Evolutionary conservation across 257 asterid species (phyloP), one percentile per base, ranked within the genome.

Genomic region (Lithospermum erythrorhizon): DNA sequence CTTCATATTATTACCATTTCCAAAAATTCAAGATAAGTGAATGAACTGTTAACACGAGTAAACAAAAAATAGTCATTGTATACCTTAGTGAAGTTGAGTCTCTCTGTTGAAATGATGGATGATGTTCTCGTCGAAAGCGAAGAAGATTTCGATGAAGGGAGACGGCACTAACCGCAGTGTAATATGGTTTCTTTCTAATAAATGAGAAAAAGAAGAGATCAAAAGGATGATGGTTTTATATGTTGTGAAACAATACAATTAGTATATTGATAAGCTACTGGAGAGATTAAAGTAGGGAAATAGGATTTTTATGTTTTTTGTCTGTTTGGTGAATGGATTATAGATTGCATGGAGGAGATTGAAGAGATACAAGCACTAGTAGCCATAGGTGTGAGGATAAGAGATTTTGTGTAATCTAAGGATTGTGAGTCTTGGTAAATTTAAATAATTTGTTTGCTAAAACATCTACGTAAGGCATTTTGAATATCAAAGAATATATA

Each of bases 91-190:
- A 87, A 82, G 70, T 55, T 77, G 82, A 82, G 57, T 66, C 89
- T 86, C 27, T 91, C 96, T 0, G 87, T 58, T 7, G 87, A 72
- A 66, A 79, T 55, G 53, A 81, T 69, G 59, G 90, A 77, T 61
- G 83, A 72, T n/a, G n/a, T n/a, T 82, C 87, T 82, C 51, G 83
- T 6, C 15, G 82, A 6, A 57, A 86, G 83, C 65, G 89, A 75
- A 62, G 87, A 17, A 41, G 95, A 78, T 57, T 82, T 79, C 65
- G 98, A 62, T 47, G 98, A 79, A 49, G 96, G 86, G 62, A 88
- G 90, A 65, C 94, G 68, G 98, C 95, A 71, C 83, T 87, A 27
- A 88, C 87, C 65, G 96, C 88, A 78, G 98, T 74, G 59, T 55
- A 67, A 18, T 29, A 90, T n/a, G n/a, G n/a, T n/a, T n/a, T n/a